A percentile compares a stretch with the other conserved stretches of the same genome.
Conservation (phyloP, 2,329 filamentous ascomycete genomes). For the Ascochyta lentis region DNA sequence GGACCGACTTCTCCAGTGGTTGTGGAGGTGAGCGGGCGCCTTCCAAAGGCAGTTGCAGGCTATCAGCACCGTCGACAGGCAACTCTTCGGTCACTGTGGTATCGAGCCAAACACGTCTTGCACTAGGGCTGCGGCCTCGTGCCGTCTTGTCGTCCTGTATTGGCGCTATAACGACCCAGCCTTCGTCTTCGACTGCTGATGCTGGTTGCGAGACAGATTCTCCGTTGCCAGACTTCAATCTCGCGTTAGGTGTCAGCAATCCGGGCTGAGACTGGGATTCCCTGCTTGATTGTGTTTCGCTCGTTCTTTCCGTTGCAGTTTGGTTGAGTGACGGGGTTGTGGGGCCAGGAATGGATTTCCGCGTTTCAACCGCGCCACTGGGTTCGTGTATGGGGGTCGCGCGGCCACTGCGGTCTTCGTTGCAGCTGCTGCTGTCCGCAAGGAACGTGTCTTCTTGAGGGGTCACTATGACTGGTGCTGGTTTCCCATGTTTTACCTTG, state of each 20-base stretch:
- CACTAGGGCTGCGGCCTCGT: conserved; percentile 26
- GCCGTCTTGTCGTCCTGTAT: conserved; percentile 32
- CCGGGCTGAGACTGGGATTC: conserved; percentile 37
- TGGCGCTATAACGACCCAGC: conserved; percentile 46
- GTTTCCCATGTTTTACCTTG: conserved; percentile 47
- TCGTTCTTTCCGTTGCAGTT: conserved; percentile 26
- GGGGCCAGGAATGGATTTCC: conserved; percentile 41
- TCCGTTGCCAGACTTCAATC: conserved; percentile 22
- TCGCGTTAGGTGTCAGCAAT: conserved; percentile 30
- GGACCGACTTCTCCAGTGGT: conserved; percentile 44
- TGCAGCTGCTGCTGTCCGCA: conserved; percentile 60
- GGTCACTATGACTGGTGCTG: conserved; percentile 25
- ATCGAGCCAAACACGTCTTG: conserved; percentile 51
- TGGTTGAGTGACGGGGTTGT: conserved; percentile 32
- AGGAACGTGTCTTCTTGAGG: conserved; percentile 58
- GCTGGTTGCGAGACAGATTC: conserved; percentile 33
- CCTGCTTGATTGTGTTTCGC: conserved; percentile 30
- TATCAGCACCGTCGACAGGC: conserved; percentile 33
- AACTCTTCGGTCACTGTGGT: conserved; percentile 47
- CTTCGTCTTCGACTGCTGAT: conserved; percentile 48
- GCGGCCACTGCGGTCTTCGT: conserved; percentile 53
- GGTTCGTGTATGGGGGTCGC: conserved; percentile 38
- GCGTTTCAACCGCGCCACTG: conserved; percentile 37
- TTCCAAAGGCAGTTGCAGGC: conserved; percentile 50
- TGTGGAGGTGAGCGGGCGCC: conserved; percentile 46